Conservation (phyloP, 2,329 filamentous ascomycete genomes). For the Verticillium tricorpus region DNA sequence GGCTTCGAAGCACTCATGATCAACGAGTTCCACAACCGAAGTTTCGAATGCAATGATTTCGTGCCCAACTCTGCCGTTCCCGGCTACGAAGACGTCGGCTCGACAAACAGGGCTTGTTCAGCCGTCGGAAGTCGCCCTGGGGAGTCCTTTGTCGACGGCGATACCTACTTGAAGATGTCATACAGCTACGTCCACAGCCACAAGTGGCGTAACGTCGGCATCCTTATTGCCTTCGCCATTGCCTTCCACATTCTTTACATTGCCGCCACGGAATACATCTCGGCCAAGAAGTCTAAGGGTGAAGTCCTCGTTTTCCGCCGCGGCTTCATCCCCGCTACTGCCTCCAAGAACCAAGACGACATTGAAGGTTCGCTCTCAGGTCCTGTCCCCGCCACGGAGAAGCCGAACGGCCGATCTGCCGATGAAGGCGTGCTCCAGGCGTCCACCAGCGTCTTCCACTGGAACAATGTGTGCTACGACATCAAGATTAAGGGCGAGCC, state of each 20-base stretch:
- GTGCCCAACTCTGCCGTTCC: slow-evolving; percentile 50
- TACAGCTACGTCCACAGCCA: slow-evolving; percentile 43
- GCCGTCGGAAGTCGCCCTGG: slow-evolving; percentile 44
- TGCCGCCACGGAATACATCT: slow-evolving; percentile 38
- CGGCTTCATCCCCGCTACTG: slow-evolving; percentile 18
- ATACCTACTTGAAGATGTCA: slow-evolving; percentile 37
- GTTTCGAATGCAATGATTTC: slow-evolving; percentile 48
- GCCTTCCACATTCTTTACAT: slow-evolving; percentile 45
- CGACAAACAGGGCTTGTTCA: slow-evolving; percentile 36
- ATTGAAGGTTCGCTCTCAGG: slow-evolving; percentile 51
- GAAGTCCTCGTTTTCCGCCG: slow-evolving; percentile 56
- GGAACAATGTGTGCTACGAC: slow-evolving; percentile 75
- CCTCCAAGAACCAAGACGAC: slow-evolving; percentile 7
- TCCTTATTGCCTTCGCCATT: slow-evolving; percentile 46
- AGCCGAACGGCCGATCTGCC: slow-evolving; percentile 26
- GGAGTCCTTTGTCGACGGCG: slow-evolving; percentile 35
- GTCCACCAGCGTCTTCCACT: slow-evolving; percentile 78
- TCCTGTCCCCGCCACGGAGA: slow-evolving; percentile 40
- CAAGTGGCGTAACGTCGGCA: slow-evolving; percentile 54
- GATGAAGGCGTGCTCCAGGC: slow-evolving; percentile 35
- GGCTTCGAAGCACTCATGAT: slow-evolving; percentile 77
- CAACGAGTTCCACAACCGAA: slow-evolving; percentile 71
- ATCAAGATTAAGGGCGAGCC: slow-evolving; percentile 73
- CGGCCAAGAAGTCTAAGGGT: slow-evolving; percentile 51
- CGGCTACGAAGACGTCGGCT: slow-evolving; percentile 22